Evolutionary conservation across 108 stramenopile species (phyloP).

Genomic region (Nannochloropsis gaditana): DNA sequence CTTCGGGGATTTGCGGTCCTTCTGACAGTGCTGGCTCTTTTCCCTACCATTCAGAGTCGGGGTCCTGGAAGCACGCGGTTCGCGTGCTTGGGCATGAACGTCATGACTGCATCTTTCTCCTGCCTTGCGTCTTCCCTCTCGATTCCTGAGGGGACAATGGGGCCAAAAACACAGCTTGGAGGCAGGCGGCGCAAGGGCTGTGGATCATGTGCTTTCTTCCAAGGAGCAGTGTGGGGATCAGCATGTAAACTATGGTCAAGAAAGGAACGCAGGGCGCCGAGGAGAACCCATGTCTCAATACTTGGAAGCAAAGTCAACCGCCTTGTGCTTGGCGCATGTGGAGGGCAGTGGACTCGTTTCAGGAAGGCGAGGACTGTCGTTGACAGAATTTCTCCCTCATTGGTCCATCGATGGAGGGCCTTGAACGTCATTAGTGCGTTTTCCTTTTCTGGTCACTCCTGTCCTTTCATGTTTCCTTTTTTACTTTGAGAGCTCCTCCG

Average conservation of each 20-base stretch:
- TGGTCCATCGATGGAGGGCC: background rate
- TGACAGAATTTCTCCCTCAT: background rate
- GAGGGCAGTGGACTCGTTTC: background rate
- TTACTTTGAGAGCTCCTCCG: background rate
- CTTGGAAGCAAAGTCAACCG: background rate
- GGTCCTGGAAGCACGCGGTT: too few relatives aligned
- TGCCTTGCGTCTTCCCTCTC: too few relatives aligned
- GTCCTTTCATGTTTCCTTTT: background rate
- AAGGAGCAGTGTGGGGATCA: background rate
- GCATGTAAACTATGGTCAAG: background rate
- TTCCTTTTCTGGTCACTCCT: background rate
- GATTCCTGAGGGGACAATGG: too few relatives aligned
- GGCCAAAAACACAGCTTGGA: too few relatives aligned
- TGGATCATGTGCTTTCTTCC: background rate
- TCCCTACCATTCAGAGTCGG: too few relatives aligned
- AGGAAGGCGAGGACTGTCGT: background rate
- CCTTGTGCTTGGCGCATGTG: too few relatives aligned
- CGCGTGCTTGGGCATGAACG: too few relatives aligned
- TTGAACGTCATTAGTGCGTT: background rate
- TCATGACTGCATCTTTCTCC: too few relatives aligned
- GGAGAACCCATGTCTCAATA: background rate
- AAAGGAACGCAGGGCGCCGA: background rate
- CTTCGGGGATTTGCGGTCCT: too few relatives aligned
- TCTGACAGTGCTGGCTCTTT: too few relatives aligned
- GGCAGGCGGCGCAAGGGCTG: too few relatives aligned